phyloP scores from a whole-genome alignment of 2,329 filamentous ascomycete genomes.

The Stachybotrys elegans region DNA sequence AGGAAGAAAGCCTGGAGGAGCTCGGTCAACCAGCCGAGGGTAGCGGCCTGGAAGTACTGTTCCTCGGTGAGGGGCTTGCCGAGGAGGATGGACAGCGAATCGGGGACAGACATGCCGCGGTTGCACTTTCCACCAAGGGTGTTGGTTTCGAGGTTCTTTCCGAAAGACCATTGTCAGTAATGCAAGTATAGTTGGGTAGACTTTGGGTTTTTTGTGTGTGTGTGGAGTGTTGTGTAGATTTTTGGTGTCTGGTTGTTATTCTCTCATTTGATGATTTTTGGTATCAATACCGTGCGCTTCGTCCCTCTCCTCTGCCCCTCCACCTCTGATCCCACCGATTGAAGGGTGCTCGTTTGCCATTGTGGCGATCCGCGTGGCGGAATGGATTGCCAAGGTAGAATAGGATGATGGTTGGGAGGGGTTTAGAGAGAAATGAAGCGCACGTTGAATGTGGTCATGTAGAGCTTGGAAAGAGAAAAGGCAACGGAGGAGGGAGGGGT shows the following conservation, averaged over 20 bases:
- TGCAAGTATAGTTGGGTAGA: constrained; percentile 7
- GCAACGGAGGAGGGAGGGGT: too few relatives aligned
- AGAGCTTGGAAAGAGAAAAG: too few relatives aligned
- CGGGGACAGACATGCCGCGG: constrained; percentile 94
- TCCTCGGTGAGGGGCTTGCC: constrained; percentile 65
- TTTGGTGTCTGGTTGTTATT: too few relatives aligned
- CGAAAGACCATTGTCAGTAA: not conserved
- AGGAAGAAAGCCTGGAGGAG: constrained; percentile 98
- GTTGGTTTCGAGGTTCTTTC: constrained; percentile 77
- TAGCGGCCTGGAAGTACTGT: constrained; percentile 83
- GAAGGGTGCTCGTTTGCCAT: not conserved
- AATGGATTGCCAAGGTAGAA: constrained; percentile 10
- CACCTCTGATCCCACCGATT: too few relatives aligned
- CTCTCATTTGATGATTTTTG: too few relatives aligned
- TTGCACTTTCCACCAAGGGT: constrained; percentile 95
- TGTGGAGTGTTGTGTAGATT: too few relatives aligned
- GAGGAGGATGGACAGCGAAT: constrained; percentile 79
- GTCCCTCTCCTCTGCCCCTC: too few relatives aligned
- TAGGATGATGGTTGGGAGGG: too few relatives aligned
- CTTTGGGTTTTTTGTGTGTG: too few relatives aligned
- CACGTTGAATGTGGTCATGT: too few relatives aligned
- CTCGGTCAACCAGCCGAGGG: constrained; percentile 96
- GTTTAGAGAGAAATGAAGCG: too few relatives aligned
- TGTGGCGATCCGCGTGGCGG: not conserved
- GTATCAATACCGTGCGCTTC: too few relatives aligned